These are phyloP conservation scores for Phytopythium sindhum DNA, from an alignment of 352 stramenopile genomes.

Conservation along the genomic window DNA sequence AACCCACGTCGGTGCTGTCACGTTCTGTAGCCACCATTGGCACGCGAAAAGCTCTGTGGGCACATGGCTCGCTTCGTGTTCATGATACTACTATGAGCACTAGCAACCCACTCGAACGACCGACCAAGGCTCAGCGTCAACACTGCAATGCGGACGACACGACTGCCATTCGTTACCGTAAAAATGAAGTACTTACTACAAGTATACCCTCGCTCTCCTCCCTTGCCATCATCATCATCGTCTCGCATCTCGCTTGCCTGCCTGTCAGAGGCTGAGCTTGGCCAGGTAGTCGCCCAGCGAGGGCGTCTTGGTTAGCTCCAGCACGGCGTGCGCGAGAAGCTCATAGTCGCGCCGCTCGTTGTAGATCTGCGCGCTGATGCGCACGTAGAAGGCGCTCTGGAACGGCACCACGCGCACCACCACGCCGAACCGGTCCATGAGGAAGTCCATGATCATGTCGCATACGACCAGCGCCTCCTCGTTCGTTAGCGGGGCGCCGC, in stretches of 20 bases:
- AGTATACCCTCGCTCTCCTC: not conserved
- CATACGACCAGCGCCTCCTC: slow-evolving; percentile 65
- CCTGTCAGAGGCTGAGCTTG: slow-evolving; percentile 50
- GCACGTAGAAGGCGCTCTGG: slow-evolving; percentile 66
- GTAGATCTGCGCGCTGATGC: slow-evolving; percentile 85
- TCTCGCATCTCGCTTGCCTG: no score
- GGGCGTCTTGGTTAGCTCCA: slow-evolving; percentile 66
- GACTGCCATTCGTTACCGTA: not conserved
- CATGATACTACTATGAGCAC: not conserved
- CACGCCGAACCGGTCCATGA: slow-evolving; percentile 70
- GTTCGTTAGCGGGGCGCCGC: slow-evolving; percentile 45
- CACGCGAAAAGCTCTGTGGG: no score
- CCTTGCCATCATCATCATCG: not conserved
- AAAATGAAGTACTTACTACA: slow-evolving; percentile 2
- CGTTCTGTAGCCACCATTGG: no score
- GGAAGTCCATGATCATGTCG: slow-evolving; percentile 77
- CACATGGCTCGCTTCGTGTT: not conserved
- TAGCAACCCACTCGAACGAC: not conserved
- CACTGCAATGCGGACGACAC: not conserved
- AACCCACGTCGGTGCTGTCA: no score
- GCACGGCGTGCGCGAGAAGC: slow-evolving; percentile 62
- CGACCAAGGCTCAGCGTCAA: not conserved
- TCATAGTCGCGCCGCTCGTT: slow-evolving; percentile 82
- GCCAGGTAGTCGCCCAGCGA: slow-evolving; percentile 63
- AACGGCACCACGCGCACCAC: slow-evolving; percentile 68